Evolutionary conservation across 495 filamentous ascomycete genomes (phyloP), one percentile per base, ranked within the genome.

Genomic region (Glarea lozoyensis): DNA sequence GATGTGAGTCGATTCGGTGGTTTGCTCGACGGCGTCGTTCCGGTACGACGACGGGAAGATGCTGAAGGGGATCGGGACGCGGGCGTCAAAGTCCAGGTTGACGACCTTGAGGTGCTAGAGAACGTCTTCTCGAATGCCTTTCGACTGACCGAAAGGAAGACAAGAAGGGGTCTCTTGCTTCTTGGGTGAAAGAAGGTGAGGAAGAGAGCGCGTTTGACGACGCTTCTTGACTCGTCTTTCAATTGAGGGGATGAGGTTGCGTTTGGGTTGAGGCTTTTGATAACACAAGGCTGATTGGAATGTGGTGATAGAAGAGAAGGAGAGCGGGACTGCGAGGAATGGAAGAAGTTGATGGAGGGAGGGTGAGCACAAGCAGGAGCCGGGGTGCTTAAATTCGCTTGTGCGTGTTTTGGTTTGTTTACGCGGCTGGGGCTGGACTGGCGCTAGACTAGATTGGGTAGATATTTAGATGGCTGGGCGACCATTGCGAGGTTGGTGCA

Each of bases 11-110:
- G 81, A 79, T 74, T 80, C 74, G 70, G 82, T 78, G 70, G 82
- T 78, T 68, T 75, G 79, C 75, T 79, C 83, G 76, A 78, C 77
- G 79, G 45, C 50, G 54, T 92, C 86, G 76, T 73, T 82, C 81
- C 84, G 80, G 78, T 95, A 97, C 66, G 90, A 85, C 64, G 88
- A 94, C 73, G 90, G 90, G 82, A 97, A 95, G 82, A 96, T 82
- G 81, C 88, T 94, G 81, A 95, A 90, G 67, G 90, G 90, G 69
- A 97, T 93, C 71, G 90, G 90, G 67, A 97, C 86, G 67, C 87
- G 84, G 73, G 89, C 88, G 84, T 96, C 89, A 88, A 94, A 96
- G 83, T 95, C 90, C 89, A 97, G 90, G 72, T 90, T 97, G 87
- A 71, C 90, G 78, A 81, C 78, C 75, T 81, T 79, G 66, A 42